A percentile compares a stretch with the other conserved stretches of the same genome.
These are phyloP conservation scores for Blastobotrys indianensis DNA, from an alignment of 1,139 yeast genomes.

Conservation along the genomic window DNA sequence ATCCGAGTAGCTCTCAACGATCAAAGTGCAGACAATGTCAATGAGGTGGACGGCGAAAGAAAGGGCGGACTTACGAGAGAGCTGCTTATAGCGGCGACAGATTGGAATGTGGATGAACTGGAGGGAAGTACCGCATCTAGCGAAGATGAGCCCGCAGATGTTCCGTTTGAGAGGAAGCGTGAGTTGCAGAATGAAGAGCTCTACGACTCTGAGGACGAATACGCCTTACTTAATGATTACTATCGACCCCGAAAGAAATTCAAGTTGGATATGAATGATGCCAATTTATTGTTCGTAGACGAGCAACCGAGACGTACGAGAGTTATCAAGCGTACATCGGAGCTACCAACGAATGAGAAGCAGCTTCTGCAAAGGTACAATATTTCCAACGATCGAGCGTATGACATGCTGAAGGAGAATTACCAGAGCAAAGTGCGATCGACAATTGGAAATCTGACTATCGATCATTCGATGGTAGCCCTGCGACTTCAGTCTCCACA, in stretches of 20 bases:
- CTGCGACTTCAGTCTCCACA: conserved; percentile 82
- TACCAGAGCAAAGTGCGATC: conserved; percentile 90
- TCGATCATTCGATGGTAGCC: conserved; percentile 92
- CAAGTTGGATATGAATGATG: conserved; percentile 81
- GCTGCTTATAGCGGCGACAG: conserved; percentile 65
- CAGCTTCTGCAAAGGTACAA: conserved; percentile 55
- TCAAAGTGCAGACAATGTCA: background rate
- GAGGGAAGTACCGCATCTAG: conserved; percentile 1
- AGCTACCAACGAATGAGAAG: conserved; percentile 46
- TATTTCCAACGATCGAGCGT: conserved; percentile 82
- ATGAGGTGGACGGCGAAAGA: conserved; percentile 16
- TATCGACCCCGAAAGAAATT: conserved; percentile 39
- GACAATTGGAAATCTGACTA: conserved; percentile 82
- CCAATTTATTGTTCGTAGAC: conserved; percentile 62
- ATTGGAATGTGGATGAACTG: conserved; percentile 51
- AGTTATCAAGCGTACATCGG: conserved; percentile 14
- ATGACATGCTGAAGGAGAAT: conserved; percentile 74
- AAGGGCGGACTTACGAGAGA: conserved; percentile 42
- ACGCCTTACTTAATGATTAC: conserved; percentile 71
- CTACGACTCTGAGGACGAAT: conserved; percentile 57
- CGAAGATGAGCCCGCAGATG: background rate
- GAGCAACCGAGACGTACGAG: conserved; percentile 22
- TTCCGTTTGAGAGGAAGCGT: too few relatives aligned
- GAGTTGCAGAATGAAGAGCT: conserved; percentile 17
- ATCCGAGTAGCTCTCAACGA: conserved; percentile 11